Evolutionary conservation across 257 asterid genomes (phyloP), one percentile per base, ranked within the genome.

Genomic region (Gentiana straminea): DNA sequence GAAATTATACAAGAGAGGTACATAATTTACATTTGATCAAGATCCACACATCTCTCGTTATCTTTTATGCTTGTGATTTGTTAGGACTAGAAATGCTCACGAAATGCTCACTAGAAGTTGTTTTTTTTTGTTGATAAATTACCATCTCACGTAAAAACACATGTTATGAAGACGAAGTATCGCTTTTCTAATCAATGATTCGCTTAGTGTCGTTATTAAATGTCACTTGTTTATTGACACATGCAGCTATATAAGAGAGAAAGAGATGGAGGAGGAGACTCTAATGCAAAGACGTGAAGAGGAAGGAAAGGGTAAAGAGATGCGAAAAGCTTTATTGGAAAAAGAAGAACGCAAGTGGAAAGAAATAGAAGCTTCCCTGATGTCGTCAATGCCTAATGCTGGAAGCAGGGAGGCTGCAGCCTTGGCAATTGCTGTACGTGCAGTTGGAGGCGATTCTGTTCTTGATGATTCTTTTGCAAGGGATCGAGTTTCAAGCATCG

Each of bases 301-400:
- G 77, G 99, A 92, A 77, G 97, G 99, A 51, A 80, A 75, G 73
- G 99, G 99, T 50, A 92, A 92, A 79, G 99, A 88, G 69, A 88
- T 97, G 73, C 85, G 98, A 76, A 92, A 88, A 70, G 95, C 89
- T 60, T 94, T 92, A 46, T 68, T 81, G 73, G 98, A 92, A 79
- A 88, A 92, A 80, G 98, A 92, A 73, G 98, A 88, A 63, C 94
- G 98, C 13, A 92, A 92, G 69, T 92, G 97, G 97, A 92, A 92
- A 77, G 98, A 92, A 77, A 88, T 88, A 49, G 98, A 92, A 79
- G 97, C 98, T 49, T 81, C 94, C 44, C 94, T 92, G 66, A 81
- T 92, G 74, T 81, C 94, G 56, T 85, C 94, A 12, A 88, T 88
- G 69, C 99, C 99, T 61, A 85, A 92, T 80, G 99, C 94, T 74